phyloP scores from a whole-genome alignment of 306 rosid species.

The Begonia fuchsioides region DNA sequence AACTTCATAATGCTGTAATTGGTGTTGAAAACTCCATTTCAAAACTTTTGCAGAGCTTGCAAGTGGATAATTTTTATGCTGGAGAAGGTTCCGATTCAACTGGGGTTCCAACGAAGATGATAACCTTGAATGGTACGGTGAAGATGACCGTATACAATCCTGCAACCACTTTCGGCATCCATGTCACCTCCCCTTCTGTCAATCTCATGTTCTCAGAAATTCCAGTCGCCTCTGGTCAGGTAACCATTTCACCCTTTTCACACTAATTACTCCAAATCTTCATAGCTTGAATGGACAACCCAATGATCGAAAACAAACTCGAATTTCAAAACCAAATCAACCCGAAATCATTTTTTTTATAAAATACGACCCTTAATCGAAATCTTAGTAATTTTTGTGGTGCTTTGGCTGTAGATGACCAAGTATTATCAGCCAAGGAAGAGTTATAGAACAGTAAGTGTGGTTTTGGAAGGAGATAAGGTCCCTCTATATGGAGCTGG shows the following conservation, averaged over 20 bases:
- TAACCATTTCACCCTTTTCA: constrained; percentile 5
- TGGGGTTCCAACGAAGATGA: constrained; percentile 69
- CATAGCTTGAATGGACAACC: too few species aligned
- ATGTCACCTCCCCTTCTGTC: constrained; percentile 59
- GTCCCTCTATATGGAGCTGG: constrained; percentile 91
- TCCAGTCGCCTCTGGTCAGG: constrained; percentile 76
- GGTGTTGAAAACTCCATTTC: too few species aligned
- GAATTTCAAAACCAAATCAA: too few species aligned
- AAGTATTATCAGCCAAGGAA: constrained; percentile 80
- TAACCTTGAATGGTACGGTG: constrained; percentile 63
- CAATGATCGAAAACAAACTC: too few species aligned
- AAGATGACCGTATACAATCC: constrained; percentile 64
- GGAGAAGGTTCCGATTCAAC: constrained; percentile 76
- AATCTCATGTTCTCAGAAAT: constrained; percentile 61
- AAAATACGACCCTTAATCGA: too few species aligned
- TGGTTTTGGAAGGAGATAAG: constrained; percentile 43
- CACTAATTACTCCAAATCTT: not conserved
- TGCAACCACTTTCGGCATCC: constrained; percentile 82
- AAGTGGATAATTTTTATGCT: constrained; percentile 46
- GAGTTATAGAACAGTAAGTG: constrained; percentile 33
- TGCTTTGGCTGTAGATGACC: constrained; percentile 39
- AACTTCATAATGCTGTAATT: too few species aligned
- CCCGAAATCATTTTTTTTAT: too few species aligned
- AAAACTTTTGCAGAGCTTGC: constrained; percentile 48
- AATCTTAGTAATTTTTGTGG: not conserved